Conservation (phyloP, 192 early-diverging fungal genomes). For the Hyaloraphidium curvatum region DNA sequence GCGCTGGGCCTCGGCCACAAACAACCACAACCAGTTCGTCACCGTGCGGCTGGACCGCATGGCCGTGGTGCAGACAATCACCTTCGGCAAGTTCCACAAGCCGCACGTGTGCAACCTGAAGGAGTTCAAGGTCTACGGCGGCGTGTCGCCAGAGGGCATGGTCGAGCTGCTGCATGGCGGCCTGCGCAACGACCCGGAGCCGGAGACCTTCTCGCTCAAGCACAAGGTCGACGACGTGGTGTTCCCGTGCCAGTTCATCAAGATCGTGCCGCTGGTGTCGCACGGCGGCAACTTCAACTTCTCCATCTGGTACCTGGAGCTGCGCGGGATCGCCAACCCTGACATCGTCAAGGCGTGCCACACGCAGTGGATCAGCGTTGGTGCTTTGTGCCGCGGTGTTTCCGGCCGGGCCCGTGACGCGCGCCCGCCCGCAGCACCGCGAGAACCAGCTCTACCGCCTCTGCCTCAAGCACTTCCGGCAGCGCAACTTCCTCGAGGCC, state of each 20-base stretch:
- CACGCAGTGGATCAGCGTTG: conserved; percentile 14
- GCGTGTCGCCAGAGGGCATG: conserved; percentile 65
- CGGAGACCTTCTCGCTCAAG: conserved; percentile 71
- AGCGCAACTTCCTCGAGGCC: conserved; percentile 49
- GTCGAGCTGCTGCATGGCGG: conserved; percentile 54
- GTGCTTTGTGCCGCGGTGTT: too few relatives aligned
- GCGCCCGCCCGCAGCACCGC: conserved; percentile 29
- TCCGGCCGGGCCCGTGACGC: too few relatives aligned
- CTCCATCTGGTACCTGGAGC: conserved; percentile 84
- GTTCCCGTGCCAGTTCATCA: conserved; percentile 83
- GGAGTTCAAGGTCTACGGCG: conserved; percentile 90
- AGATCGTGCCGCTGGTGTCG: conserved; percentile 77
- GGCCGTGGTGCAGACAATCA: conserved; percentile 65
- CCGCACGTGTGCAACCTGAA: conserved; percentile 91
- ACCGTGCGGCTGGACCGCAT: conserved; percentile 73
- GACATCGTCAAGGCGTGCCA: conserved; percentile 44
- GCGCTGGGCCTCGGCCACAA: conserved; percentile 68
- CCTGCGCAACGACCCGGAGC: conserved; percentile 40
- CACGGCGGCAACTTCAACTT: conserved; percentile 90
- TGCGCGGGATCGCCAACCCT: conserved; percentile 52
- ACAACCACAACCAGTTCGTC: conserved; percentile 84
- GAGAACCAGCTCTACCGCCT: conserved; percentile 62
- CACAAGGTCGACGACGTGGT: conserved; percentile 51
- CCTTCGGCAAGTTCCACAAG: conserved; percentile 89
- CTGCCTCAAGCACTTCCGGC: conserved; percentile 78